phyloP scores from a whole-genome alignment of 768 basidiomycete genomes.

The Rubroboletus satanas region DNA sequence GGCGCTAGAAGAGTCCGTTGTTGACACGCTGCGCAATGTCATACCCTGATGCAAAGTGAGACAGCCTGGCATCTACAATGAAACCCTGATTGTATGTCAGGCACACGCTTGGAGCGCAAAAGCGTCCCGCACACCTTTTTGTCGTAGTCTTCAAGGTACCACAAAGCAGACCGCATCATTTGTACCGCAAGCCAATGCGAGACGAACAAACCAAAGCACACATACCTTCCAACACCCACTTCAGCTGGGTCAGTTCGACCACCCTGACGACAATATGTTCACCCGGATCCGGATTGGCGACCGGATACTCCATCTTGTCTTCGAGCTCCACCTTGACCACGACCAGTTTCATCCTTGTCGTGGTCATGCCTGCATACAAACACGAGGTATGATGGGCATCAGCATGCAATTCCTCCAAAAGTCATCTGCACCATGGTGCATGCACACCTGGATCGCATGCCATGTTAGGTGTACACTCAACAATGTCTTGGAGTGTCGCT shows the following conservation, averaged over 20 bases:
- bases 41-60: slow-evolving; percentile 72
- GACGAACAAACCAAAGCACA: slow-evolving; percentile 1
- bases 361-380: slow-evolving; percentile 75
- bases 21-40: slow-evolving; percentile 46
- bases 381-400: not conserved
- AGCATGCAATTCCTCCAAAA: not conserved
- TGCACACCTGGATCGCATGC: slow-evolving; percentile 67
- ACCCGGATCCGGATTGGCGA: slow-evolving; percentile 77
- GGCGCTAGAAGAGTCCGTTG: slow-evolving; percentile 24
- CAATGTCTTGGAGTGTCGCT: slow-evolving; percentile 47
- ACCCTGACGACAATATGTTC: slow-evolving; percentile 77
- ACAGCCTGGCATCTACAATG: slow-evolving; percentile 71
- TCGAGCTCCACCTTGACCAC: slow-evolving; percentile 64
- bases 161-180: not conserved
- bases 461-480: slow-evolving; percentile 59
- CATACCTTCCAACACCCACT: slow-evolving; percentile 63
- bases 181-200: not conserved
- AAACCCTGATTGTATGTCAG: slow-evolving; percentile 41
- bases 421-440: not conserved
- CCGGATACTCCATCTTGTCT: slow-evolving; percentile 63
- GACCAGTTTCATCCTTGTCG: slow-evolving; percentile 88
- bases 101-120: not conserved
- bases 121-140: slow-evolving; percentile 41
- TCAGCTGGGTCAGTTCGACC: slow-evolving; percentile 63
- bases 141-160: slow-evolving; percentile 46